A percentile compares a stretch with the other conserved stretches of the same genome.
Conservation (phyloP, 495 filamentous ascomycete genomes). For the Tuber microsphaerosporum region DNA sequence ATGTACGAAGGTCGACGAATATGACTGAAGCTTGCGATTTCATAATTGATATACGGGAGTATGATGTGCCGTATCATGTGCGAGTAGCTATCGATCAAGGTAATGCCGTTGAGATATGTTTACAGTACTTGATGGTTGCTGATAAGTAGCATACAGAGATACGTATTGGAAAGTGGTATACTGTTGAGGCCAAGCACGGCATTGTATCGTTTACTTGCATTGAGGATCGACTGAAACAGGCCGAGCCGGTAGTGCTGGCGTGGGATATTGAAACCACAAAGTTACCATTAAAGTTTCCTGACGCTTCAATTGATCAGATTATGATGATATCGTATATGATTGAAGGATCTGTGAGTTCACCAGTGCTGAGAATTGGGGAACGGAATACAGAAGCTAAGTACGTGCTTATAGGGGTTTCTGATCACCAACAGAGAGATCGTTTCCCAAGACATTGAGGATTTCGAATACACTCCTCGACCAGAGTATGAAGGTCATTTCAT, state of each 20-base stretch:
- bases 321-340: conserved; percentile 99
- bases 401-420: conserved; percentile 58
- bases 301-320: conserved; percentile 87
- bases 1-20: conserved; percentile 69
- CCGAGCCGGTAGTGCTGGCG: conserved; percentile 92
- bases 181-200: conserved; percentile 88
- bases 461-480: conserved; percentile 95
- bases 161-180: conserved; percentile 95
- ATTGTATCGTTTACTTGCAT: conserved; percentile 70
- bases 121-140: background rate
- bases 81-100: conserved; percentile 94
- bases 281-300: conserved; percentile 94
- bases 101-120: conserved; percentile 42
- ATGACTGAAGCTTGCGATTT: conserved; percentile 89
- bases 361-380: background rate
- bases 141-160: conserved; percentile 56
- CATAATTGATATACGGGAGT: conserved; percentile 98
- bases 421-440: conserved; percentile 98
- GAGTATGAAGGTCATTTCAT: conserved; percentile 93
- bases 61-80: conserved; percentile 98
- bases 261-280: conserved; percentile 99
- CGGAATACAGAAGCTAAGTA: background rate
- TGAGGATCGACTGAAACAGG: conserved; percentile 78
- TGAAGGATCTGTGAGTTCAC: conserved; percentile 60
- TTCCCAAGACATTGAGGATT: conserved; percentile 94